phyloP scores from a whole-genome alignment of 2,329 filamentous ascomycete species.

The Rugonectria rugulosa region DNA sequence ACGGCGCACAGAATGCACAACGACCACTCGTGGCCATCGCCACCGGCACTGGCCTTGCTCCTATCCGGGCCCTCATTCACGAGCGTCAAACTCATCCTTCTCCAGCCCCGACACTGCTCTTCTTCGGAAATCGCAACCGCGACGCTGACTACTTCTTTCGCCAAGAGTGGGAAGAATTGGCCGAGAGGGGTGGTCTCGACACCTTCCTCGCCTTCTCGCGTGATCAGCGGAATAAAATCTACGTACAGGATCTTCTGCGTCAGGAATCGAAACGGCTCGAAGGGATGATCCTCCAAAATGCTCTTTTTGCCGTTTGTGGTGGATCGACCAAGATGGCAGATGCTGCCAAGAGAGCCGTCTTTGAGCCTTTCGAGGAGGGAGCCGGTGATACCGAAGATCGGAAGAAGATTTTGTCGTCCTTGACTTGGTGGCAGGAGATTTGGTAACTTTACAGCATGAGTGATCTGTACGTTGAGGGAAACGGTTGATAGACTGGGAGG shows the following conservation, averaged over 20 bases:
- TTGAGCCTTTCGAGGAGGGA: slow-evolving; percentile 54
- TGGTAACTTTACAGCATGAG: slow-evolving; percentile 50
- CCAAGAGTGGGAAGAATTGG: slow-evolving; percentile 70
- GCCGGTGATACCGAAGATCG: slow-evolving; percentile 48
- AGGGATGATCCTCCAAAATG: slow-evolving; percentile 45
- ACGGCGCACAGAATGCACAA: slow-evolving; percentile 45
- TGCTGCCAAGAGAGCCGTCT: slow-evolving; percentile 60
- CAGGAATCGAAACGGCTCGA: slow-evolving; percentile 47
- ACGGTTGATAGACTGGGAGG: too few relatives aligned
- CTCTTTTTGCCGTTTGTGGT: slow-evolving; percentile 63
- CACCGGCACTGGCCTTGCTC: slow-evolving; percentile 87
- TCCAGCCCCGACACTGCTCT: slow-evolving; percentile 62
- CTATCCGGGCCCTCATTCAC: slow-evolving; percentile 81
- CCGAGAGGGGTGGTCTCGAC: slow-evolving; percentile 33
- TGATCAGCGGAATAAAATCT: slow-evolving; percentile 57
- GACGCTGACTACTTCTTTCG: slow-evolving; percentile 82
- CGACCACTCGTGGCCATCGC: slow-evolving; percentile 78
- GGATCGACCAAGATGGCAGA: slow-evolving; percentile 66
- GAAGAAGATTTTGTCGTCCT: slow-evolving; percentile 44
- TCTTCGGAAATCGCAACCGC: slow-evolving; percentile 85
- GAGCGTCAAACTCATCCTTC: slow-evolving; percentile 61
- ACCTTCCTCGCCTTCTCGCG: slow-evolving; percentile 59
- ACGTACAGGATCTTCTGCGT: slow-evolving; percentile 63
- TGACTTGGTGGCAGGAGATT: slow-evolving; percentile 66
- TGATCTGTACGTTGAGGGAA: too few relatives aligned